Percentiles rank a stretch among this genome's conserved stretches.
Evolutionary conservation across 1,284 basidiomycete species (phyloP).

Genomic region (Apiotrichum mycotoxinovorans): DNA sequence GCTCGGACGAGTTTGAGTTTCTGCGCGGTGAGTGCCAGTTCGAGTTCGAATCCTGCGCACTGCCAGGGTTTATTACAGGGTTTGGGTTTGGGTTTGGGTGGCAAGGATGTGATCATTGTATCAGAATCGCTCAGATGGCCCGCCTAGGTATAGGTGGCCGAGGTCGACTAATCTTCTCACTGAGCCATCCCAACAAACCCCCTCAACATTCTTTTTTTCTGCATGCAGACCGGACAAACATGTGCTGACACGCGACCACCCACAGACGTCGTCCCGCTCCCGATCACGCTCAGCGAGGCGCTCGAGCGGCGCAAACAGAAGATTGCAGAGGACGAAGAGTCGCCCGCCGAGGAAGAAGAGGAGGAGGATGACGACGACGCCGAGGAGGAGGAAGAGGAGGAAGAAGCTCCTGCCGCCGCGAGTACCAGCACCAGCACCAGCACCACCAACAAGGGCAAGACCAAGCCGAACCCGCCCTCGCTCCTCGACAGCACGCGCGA

Average conservation of each 20-base stretch:
- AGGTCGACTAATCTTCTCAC: constrained; percentile 47
- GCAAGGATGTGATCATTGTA: constrained; percentile 34
- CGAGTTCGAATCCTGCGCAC: constrained; percentile 18
- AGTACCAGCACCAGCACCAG: no score
- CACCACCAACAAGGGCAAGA: background rate
- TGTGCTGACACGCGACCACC: constrained; percentile 7
- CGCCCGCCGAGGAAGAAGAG: background rate
- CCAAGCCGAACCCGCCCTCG: background rate
- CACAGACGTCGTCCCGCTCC: constrained; percentile 42
- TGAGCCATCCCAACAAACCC: constrained; percentile 24
- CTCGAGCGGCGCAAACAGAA: constrained; percentile 31
- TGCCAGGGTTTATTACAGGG: no score
- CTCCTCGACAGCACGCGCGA: constrained; percentile 20
- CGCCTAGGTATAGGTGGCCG: background rate
- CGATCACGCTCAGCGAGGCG: constrained; percentile 43
- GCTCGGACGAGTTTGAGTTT: constrained; percentile 47
- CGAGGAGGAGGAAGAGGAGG: background rate
- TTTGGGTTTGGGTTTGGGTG: background rate
- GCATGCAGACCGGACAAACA: background rate
- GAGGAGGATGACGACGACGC: background rate
- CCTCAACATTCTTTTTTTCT: background rate
- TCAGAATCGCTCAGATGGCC: constrained; percentile 32
- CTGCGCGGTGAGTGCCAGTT: constrained; percentile 35
- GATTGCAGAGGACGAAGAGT: constrained; percentile 8
- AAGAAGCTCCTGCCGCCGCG: background rate